These are phyloP conservation scores for Annulohypoxylon maeteangense DNA, from an alignment of 495 filamentous ascomycete species.

Conservation along the genomic window DNA sequence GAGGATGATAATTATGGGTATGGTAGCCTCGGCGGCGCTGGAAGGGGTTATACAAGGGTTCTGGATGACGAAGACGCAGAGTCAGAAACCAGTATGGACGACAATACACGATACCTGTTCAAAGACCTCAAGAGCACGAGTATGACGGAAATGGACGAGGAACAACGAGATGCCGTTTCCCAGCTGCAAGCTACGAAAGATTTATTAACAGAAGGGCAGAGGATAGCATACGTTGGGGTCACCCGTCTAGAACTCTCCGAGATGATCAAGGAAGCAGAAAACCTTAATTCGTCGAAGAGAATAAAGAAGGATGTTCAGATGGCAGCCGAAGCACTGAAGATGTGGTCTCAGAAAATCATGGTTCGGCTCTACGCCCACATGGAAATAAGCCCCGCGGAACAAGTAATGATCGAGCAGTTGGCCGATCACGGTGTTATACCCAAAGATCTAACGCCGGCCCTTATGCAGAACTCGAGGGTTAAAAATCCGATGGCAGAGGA, in stretches of 20 bases:
- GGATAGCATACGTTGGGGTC: constrained; percentile 95
- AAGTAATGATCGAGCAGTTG: constrained; percentile 99
- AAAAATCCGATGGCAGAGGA: constrained; percentile 84
- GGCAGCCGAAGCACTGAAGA: constrained; percentile 81
- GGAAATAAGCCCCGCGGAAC: constrained; percentile 90
- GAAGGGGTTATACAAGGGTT: constrained; percentile 93
- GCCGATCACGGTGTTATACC: constrained; percentile 90
- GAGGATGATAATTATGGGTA: constrained; percentile 79
- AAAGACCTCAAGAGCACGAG: constrained; percentile 70
- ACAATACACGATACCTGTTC: constrained; percentile 96
- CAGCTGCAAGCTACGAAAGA: constrained; percentile 98
- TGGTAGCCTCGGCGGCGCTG: constrained; percentile 81
- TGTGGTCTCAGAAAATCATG: constrained; percentile 99
- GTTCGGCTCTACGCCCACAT: constrained; percentile 91
- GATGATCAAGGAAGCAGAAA: constrained; percentile 75
- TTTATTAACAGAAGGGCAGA: constrained; percentile 92
- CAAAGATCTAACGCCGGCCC: constrained; percentile 78
- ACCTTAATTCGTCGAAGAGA: constrained; percentile 63
- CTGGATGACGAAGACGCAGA: constrained; percentile 93
- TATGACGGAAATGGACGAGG: constrained; percentile 69
- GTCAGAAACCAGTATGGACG: constrained; percentile 95
- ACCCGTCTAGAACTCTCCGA: constrained; percentile 78
- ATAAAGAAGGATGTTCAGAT: constrained; percentile 74
- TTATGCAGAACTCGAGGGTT: constrained; percentile 94
- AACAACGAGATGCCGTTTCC: constrained; percentile 81